Evolutionary conservation across 2,329 filamentous ascomycete genomes (phyloP), one percentile per base, ranked within the genome.

Genomic region (Botrytis squamosa): DNA sequence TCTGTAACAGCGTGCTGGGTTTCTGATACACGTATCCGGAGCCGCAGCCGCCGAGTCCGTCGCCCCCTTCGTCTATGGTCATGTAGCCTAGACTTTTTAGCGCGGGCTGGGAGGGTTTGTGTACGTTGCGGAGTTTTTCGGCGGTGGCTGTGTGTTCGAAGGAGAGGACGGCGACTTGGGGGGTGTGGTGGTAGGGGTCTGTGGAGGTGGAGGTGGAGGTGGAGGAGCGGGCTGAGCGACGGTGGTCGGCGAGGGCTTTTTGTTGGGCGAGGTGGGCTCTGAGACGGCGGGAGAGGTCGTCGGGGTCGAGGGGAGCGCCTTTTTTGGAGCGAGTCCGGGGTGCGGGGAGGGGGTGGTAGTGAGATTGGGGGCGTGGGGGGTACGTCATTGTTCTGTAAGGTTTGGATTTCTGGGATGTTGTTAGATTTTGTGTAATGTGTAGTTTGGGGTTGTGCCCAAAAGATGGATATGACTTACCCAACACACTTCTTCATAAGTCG

Each of bases 251-350:
- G 20, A 80, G 79, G 12, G 82, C 81, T 74, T 86, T 86, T 75
- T 87, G 86, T 74, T 89, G 84, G 8, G 83, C 84, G 22, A 88
- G 81, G 29, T 90, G 85, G 18, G 84, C 76, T 67, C 84, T 83
- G 38, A 91, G 83, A 29, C 88, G 85, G 46, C 85, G 84, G 18
- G 85, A 84, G 42, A 91, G 81, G 72, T 91, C 88, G 42, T 86
- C 84, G 0, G 89, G 83, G 74, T 90, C 88, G 64, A 90, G 82
- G 29, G 84, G 82, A 46, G 83, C 76, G 25, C 76, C 77, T 70
- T 77, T 74, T 67, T 80, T 81, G 36, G 74, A 78, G 42, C 80
- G 81, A 64, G 46, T 42, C 68, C 72, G 78, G 38, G 70, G 73
- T 2, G 62, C 75, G 46, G 75, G 76, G 40, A 72, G 4, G 4